phyloP scores from a whole-genome alignment of 2,329 filamentous ascomycete species.

The Myriosclerotinia curreyana region DNA sequence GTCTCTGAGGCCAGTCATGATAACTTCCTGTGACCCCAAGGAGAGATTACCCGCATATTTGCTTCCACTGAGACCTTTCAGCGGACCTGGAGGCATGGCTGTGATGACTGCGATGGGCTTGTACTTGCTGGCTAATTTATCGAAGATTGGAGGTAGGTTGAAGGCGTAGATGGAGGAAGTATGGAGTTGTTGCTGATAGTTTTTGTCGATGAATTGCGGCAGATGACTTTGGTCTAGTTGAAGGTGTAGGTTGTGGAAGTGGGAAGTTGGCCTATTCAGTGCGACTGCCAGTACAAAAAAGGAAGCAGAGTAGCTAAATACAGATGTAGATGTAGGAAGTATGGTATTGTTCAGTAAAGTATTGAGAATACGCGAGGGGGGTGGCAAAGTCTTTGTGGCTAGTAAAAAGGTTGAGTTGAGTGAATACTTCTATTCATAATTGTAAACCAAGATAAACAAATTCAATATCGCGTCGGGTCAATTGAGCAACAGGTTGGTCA shows the following conservation, averaged over 20 bases:
- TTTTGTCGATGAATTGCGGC: too few species aligned
- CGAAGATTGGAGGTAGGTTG: not conserved
- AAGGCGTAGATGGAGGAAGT: not conserved
- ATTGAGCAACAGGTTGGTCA: not conserved
- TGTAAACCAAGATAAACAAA: not conserved
- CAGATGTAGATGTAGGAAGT: too few species aligned
- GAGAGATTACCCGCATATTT: too few species aligned
- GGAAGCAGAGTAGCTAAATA: too few species aligned
- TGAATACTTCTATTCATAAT: not conserved
- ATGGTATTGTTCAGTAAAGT: not conserved
- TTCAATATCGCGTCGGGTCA: not conserved
- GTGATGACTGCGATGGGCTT: not conserved
- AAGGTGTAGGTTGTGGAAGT: too few species aligned
- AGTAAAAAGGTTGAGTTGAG: not conserved
- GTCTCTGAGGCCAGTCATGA: not conserved
- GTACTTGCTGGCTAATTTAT: not conserved
- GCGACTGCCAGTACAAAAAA: too few species aligned
- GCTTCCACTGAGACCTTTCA: not conserved
- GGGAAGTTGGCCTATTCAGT: too few species aligned
- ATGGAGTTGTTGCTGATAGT: too few species aligned
- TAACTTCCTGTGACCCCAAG: not conserved
- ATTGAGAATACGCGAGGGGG: not conserved
- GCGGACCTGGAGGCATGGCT: not conserved
- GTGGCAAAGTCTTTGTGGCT: not conserved
- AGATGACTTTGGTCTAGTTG: too few species aligned